A percentile compares a stretch with the other conserved stretches of the same genome.
phyloP scores from a whole-genome alignment of 768 basidiomycete species.

The Serpula lacrymans region DNA sequence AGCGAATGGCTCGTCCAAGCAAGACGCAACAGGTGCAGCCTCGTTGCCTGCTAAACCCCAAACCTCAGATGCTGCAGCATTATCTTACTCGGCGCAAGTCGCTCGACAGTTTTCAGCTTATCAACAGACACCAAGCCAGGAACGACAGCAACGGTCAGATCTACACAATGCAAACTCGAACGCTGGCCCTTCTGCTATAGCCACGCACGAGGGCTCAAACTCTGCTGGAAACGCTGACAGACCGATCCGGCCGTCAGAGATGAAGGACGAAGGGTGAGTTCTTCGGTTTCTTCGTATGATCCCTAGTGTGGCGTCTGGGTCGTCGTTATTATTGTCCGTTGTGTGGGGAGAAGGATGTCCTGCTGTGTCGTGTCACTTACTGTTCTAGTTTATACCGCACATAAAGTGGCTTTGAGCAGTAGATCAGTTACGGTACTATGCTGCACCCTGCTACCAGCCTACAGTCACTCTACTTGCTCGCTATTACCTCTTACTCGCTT shows the following conservation, averaged over 20 bases:
- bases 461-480: slow-evolving; percentile 14
- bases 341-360: no score
- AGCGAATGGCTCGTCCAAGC: slow-evolving; percentile 20
- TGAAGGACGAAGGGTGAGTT: slow-evolving; percentile 83
- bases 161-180: slow-evolving; percentile 22
- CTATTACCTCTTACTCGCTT: slow-evolving; percentile 26
- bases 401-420: no score
- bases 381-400: slow-evolving; percentile 11
- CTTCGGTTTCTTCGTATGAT: slow-evolving; percentile 11
- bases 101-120: slow-evolving; percentile 64
- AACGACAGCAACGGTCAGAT: slow-evolving; percentile 45
- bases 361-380: slow-evolving; percentile 12
- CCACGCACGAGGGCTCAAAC: slow-evolving; percentile 33
- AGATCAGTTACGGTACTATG: no score
- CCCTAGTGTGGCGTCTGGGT: slow-evolving; percentile 9
- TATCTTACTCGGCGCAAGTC: slow-evolving; percentile 63
- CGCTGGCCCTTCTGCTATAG: slow-evolving; percentile 26
- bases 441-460: slow-evolving; percentile 14
- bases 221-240: slow-evolving; percentile 39
- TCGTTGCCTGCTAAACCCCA: slow-evolving; percentile 26
- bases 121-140: slow-evolving; percentile 64
- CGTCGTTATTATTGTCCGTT: slow-evolving; percentile 15
- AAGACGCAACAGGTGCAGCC: slow-evolving; percentile 10
- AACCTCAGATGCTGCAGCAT: slow-evolving; percentile 17
- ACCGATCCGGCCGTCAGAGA: slow-evolving; percentile 65